Evolutionary conservation across 208 protist species (phyloP), one percentile per base, ranked within the genome.

Genomic region (Naegleria lovaniensis): DNA sequence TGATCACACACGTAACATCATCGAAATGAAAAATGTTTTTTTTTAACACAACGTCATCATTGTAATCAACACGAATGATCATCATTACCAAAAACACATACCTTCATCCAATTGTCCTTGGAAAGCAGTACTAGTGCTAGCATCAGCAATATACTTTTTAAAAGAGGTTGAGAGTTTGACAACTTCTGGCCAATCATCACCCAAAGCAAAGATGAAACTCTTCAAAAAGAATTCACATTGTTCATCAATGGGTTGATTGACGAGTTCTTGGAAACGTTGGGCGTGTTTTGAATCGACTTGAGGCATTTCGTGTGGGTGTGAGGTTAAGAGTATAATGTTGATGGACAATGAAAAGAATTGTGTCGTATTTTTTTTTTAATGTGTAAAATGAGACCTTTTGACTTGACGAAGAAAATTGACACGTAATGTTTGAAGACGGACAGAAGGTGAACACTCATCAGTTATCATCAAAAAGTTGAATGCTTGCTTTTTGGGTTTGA

Each of bases 201-300:
- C 91, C 15, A 92, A 88, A 33, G 91, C 87, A 87, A 92, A 92
- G 79, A 92, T 92, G 22, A 92, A 92, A 55, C 88, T 91, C 67
- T 92, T 92, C 9, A 92, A 75, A 76, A 92, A 92, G 41, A 87
- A 87, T 55, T 87, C 84, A 55, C 29, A 52, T 87, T 87, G 84
- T 33, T 87, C 84, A 55, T 48, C 84, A 55, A 87, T 87, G 41
- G 38, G 25, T 48, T 48, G 29, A 41, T 19, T 29, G 11, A 55
- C 84, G 2, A 87, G 41, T 29, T 87, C 41, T 33, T 87, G 36
- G 41, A 87, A 87, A 36, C n/a, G 38, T 19, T 29, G 55, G 55
- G 55, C 55, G 22, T 29, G 55, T 67, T 67, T 67, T 67, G 55
- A 13, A 67, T 67, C 55, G 13, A 67, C 55, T 67, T 67, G 55